Evolutionary conservation across 2,329 filamentous ascomycete species (phyloP), one percentile per base, ranked within the genome.

Genomic region (Colletotrichum acutatum): DNA sequence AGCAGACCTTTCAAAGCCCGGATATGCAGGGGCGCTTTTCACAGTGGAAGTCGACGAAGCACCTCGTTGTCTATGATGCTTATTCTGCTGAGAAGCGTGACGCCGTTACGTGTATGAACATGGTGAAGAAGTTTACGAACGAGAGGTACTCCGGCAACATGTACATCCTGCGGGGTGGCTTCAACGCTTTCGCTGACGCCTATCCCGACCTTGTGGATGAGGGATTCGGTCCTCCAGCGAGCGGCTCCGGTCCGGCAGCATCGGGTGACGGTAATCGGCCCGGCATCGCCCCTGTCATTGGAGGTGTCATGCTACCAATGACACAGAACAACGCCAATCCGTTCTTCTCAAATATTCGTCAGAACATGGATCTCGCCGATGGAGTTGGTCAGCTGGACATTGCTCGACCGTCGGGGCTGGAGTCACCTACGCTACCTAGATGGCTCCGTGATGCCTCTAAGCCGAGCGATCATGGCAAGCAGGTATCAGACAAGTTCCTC

Each of bases 301-400:
- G 96, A 71, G 96, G 96, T 7, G 97, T 97, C 75, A 90, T 91
- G 72, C 91, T 98, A 80, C 97, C 97, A 1, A 85, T 86, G 52
- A 88, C 90, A 0, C 88, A 90, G 75, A 91, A 91, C 72, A 90
- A 90, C 0, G 88, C 91, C 0, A 97, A 97, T 77, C 95, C 96
- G 0, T 98, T 99, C 84, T 98, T 98, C 81, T 91, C 92, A 74
- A 98, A 98, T 76, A 98, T 99, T 77, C 91, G 97, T 56, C 97
- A 98, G 81, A 98, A 98, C 75, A 96, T 97, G 90, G 97, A 98
- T 79, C 86, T 99, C 22, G 93, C 97, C 37, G 95, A 95, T 76
- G 97, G 97, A 24, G 96, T 98, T 12, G 97, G 97, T 0, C 95
- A 97, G 77, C 91, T 92, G 78, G 88, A 91, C n/a, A 79, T 91